Evolutionary conservation across 208 protist species (phyloP), one percentile per base, ranked within the genome.

Genomic region (Acanthamoeba royreba): DNA sequence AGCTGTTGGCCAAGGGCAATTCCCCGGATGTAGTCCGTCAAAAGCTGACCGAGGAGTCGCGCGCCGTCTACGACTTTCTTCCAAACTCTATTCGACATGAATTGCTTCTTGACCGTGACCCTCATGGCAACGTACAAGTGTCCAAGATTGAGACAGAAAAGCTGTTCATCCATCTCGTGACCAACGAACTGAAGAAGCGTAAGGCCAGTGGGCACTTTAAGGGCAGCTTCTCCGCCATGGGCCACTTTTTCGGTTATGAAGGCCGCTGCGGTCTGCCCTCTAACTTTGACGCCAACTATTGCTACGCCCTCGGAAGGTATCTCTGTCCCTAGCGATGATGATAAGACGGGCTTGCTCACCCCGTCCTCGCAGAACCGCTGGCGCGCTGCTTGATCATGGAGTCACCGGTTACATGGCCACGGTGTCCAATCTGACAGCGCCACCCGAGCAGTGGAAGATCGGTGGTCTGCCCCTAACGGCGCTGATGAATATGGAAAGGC

Each of bases 191-290:
- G 17, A 42, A 45, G 31, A 2, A 86, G 66, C 63, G 83, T 0
- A 88, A 92, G 42, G n/a, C 22, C 28, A 87, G 33, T n/a, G 94
- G 92, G 2, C 28, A 28, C 4, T 88, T 69, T 42, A 95, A 88
- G 15, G 86, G 77, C 19, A 95, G 72, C 63, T 97, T 97, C 53
- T 31, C 42, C 31, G 69, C 96, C 25, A 77, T 96, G 43, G 74
- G 66, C 69, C 96, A 97, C 89, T 97, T 97, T 93, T 97, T 97
- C 53, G 97, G 97, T 33, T 97, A 97, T 86, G 96, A 97, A 83
- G 97, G 96, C 31, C 46, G 97, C n/a, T 96, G 92, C 66, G 72
- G 52, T 9, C 58, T 95, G 22, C 97, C 97, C 31, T 94, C 93
- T 22, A 96, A 96, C 89, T 97, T 97, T 45, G 97, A 97, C 92